A percentile compares a stretch with the other conserved stretches of the same genome.
Evolutionary conservation across 495 filamentous ascomycete genomes (phyloP).

Genomic region (Penicillium subrubescens): DNA sequence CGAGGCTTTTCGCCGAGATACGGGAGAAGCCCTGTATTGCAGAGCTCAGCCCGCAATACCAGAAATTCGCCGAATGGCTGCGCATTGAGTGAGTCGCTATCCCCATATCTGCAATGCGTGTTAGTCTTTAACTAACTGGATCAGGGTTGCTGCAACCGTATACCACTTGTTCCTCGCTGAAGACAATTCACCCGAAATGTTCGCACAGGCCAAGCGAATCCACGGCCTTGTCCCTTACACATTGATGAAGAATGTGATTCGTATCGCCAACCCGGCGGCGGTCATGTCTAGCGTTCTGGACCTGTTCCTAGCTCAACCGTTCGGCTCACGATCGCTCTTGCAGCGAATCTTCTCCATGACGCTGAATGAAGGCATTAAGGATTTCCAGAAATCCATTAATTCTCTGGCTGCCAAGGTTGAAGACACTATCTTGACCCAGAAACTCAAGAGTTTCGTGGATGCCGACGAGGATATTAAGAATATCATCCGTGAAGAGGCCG

Average conservation of each 20-base stretch:
- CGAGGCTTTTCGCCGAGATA: constrained; percentile 91
- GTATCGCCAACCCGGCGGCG: constrained; percentile 91
- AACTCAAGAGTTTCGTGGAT: constrained; percentile 76
- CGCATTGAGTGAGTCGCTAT: constrained; percentile 71
- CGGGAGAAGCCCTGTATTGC: constrained; percentile 80
- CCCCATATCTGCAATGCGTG: background rate
- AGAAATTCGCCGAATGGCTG: constrained; percentile 98
- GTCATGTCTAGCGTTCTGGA: constrained; percentile 94
- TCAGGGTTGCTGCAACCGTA: constrained; percentile 83
- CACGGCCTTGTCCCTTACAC: constrained; percentile 93
- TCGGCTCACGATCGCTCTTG: constrained; percentile 84
- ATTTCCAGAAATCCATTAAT: constrained; percentile 83
- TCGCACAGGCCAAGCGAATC: constrained; percentile 89
- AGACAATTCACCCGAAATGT: constrained; percentile 94
- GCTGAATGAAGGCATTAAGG: constrained; percentile 83
- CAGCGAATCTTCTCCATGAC: constrained; percentile 93
- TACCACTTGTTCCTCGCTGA: constrained; percentile 98
- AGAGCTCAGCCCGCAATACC: constrained; percentile 90
- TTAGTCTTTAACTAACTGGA: background rate
- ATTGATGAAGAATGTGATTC: constrained; percentile 92
- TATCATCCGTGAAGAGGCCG: constrained; percentile 70
- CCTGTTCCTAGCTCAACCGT: constrained; percentile 92
- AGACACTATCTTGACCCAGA: constrained; percentile 76
- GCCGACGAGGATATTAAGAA: constrained; percentile 73
- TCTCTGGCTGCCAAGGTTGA: constrained; percentile 70